A percentile compares a stretch with the other conserved stretches of the same genome.
These are phyloP conservation scores for Symbiodinium natans DNA, from an alignment of 73 alveolate genomes.

Conservation along the genomic window DNA sequence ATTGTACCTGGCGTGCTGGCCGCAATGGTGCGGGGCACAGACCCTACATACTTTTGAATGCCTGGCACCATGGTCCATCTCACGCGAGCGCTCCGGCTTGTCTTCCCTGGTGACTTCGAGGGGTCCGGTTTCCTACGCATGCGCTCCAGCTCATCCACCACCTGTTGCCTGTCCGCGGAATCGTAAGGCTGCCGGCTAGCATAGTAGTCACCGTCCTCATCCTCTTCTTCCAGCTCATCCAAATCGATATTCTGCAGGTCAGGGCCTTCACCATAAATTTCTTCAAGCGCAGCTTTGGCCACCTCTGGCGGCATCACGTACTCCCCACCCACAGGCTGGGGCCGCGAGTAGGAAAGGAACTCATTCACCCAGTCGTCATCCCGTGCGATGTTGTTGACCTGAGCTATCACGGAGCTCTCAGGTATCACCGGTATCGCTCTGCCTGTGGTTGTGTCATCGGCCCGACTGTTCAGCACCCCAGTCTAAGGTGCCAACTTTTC, in stretches of 20 bases:
- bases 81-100: not conserved
- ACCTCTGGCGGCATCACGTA: conserved; percentile 83
- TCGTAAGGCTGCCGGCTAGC: not conserved
- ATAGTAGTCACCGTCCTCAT: not conserved
- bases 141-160: conserved; percentile 36
- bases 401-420: not conserved
- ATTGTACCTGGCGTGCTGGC: not conserved
- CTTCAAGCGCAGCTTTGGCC: conserved; percentile 76
- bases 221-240: conserved; percentile 54
- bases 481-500: not conserved
- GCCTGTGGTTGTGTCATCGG: not conserved
- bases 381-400: conserved; percentile 17
- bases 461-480: not conserved
- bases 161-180: not conserved
- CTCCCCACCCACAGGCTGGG: conserved; percentile 89
- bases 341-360: conserved; percentile 66
- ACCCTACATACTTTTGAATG: conserved; percentile 28
- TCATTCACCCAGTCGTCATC: conserved; percentile 88
- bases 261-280: conserved; percentile 66
- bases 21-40: conserved; percentile 37
- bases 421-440: not conserved
- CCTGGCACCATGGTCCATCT: conserved; percentile 65
- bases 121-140: conserved; percentile 57
- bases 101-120: conserved; percentile 36
- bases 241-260: conserved; percentile 51